Conservation (phyloP, 2,329 filamentous ascomycete genomes). For the Colletotrichum spinosum region DNA sequence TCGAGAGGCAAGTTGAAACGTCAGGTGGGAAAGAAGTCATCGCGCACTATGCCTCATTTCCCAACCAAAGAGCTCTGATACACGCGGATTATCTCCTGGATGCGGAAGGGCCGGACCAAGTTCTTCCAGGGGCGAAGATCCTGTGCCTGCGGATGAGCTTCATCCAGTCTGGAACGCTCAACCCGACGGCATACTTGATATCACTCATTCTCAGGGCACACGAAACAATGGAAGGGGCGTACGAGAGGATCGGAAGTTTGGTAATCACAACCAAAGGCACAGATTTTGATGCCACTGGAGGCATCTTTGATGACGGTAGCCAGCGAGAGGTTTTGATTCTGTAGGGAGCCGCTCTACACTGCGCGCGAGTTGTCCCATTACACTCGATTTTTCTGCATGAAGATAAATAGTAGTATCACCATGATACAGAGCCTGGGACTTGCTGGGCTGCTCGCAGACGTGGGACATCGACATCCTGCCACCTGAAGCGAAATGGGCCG, state of each 20-base stretch:
- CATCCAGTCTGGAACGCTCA: background rate
- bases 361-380: too few species aligned
- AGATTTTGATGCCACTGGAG: background rate
- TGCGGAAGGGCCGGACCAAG: background rate
- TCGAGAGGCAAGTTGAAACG: background rate
- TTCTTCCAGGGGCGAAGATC: background rate
- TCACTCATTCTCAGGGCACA: background rate
- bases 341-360: too few species aligned
- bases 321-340: too few species aligned
- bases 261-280: background rate
- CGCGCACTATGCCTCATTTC: background rate
- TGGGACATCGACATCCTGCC: too few species aligned
- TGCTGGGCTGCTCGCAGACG: too few species aligned
- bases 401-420: accelerated
- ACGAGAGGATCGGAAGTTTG: background rate
- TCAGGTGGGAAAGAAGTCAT: background rate
- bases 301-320: too few species aligned
- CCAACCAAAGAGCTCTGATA: background rate
- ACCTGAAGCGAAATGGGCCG: too few species aligned
- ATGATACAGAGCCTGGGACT: too few species aligned
- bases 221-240: background rate
- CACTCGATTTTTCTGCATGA: too few species aligned
- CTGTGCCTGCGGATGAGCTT: background rate
- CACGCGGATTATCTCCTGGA: background rate
- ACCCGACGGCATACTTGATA: background rate